Percentiles rank a stretch among this genome's conserved stretches.
phyloP scores from a whole-genome alignment of 192 early-diverging fungal species.

The Powellomyces hirtus region DNA sequence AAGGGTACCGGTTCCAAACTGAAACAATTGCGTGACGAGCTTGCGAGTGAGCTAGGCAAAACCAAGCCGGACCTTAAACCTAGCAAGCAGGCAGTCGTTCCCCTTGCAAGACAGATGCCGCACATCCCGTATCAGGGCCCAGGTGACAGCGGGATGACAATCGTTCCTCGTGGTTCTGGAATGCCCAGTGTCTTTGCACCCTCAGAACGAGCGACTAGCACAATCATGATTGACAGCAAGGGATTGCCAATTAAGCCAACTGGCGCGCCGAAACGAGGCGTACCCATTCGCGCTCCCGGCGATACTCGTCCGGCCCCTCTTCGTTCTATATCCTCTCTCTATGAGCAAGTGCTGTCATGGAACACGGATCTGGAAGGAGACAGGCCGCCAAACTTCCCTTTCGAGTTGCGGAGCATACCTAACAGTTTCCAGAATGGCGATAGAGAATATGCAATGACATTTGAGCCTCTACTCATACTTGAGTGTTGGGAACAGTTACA shows the following conservation, averaged over 20 bases:
- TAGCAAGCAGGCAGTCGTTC: not conserved
- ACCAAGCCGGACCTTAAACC: not conserved
- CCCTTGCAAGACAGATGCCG: not conserved
- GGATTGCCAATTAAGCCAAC: not conserved
- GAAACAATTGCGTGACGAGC: constrained; percentile 5
- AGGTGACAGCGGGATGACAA: not conserved
- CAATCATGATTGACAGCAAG: not conserved
- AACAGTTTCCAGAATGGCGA: constrained; percentile 52
- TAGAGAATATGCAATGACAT: constrained; percentile 58
- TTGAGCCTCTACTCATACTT: constrained; percentile 80
- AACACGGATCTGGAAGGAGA: constrained; percentile 28
- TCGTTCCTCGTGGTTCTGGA: not conserved
- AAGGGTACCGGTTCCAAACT: not conserved
- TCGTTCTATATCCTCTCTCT: constrained; percentile 33
- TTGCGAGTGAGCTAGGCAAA: not conserved
- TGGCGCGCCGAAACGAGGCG: not conserved
- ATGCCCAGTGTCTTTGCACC: not conserved
- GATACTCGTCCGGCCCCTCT: constrained; percentile 7
- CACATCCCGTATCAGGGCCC: constrained; percentile 1
- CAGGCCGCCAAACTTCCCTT: constrained; percentile 32
- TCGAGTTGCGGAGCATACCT: constrained; percentile 50
- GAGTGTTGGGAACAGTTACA: constrained; percentile 85
- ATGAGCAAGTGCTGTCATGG: constrained; percentile 33
- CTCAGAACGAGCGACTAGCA: not conserved
- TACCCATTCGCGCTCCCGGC: constrained; percentile 5